Evolutionary conservation across 495 filamentous ascomycete genomes (phyloP).

Genomic region (Trichoderma asperelloides): DNA sequence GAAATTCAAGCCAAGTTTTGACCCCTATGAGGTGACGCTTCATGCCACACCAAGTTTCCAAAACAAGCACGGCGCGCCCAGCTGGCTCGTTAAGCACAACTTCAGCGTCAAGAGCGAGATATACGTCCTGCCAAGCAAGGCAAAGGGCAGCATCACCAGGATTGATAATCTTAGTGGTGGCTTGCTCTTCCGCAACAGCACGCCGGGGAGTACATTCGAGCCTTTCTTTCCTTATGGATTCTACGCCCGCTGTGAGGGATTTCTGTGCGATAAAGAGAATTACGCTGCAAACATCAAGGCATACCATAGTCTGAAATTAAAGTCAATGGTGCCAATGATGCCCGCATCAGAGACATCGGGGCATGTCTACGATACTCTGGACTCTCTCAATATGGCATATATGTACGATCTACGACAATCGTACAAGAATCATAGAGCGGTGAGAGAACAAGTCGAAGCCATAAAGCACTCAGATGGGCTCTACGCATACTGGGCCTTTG

Average conservation of each 20-base stretch:
- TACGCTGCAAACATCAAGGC: slow-evolving; percentile 33
- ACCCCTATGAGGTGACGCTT: slow-evolving; percentile 35
- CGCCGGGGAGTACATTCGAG: slow-evolving; percentile 27
- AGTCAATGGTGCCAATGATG: slow-evolving; percentile 33
- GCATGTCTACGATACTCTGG: slow-evolving; percentile 44
- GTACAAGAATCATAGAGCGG: slow-evolving; percentile 48
- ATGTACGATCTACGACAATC: slow-evolving; percentile 58
- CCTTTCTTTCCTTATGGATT: slow-evolving; percentile 56
- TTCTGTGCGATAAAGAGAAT: slow-evolving; percentile 35
- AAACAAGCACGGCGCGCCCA: slow-evolving; percentile 17
- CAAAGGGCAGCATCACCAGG: slow-evolving; percentile 50
- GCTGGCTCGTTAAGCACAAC: too few species aligned
- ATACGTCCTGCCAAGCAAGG: slow-evolving; percentile 48
- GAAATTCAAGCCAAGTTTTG: slow-evolving; percentile 32
- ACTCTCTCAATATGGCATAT: slow-evolving; percentile 47
- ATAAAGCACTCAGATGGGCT: slow-evolving; percentile 46
- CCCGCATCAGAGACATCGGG: slow-evolving; percentile 29
- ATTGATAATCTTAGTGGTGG: slow-evolving; percentile 55
- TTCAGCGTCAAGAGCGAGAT: slow-evolving; percentile 35
- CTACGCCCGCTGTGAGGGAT: slow-evolving; percentile 52
- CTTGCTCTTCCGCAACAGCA: slow-evolving; percentile 33
- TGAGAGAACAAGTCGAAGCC: slow-evolving; percentile 41
- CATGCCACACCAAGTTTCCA: slow-evolving; percentile 31
- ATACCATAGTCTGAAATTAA: slow-evolving; percentile 41
- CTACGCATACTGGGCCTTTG: slow-evolving; percentile 57